Base-by-base conservation (phyloP, 1,284 basidiomycete genomes). In the Ceratorhiza oryzae-sativae region DNA sequence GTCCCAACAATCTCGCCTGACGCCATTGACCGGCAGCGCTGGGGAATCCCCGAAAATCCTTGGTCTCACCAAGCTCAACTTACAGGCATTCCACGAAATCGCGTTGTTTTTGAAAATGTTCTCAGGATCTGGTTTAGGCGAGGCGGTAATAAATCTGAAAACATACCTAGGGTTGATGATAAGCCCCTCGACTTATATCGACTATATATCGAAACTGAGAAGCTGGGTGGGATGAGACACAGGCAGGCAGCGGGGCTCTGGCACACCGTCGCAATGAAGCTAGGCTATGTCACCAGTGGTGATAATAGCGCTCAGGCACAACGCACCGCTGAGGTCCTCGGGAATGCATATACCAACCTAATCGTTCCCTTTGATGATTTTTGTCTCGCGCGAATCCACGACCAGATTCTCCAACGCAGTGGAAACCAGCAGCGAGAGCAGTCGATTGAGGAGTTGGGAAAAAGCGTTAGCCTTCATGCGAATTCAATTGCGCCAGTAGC, bases 221-320 rank as follows among this genome's bases (percentile, higher is more conserved):
- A 36, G 23, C 62, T 68, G 10, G 65, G 65, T 20, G 65, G 65
- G 15, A 36, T 41, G 51, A 53, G 58, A 18, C 56, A 68, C 18
- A 53, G 56, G 51, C 51, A 58, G 53, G 65, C 51, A 1, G 36
- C 65, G n/a, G 65, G 53, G 18, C 53, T 68, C 1, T 68, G 65
- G 65, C 65, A 53, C 39, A 25, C 58, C 2, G 65, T 68, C 55
- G 65, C 65, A 23, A 53, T 68, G 23, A 68, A 68, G 65, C 56
- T 68, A 53, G 65, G 65, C 13, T 68, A 68, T 41, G 65, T 68
- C 15, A 58, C 51, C 10, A 48, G 55, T 49, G 62, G 55, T 23
- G 51, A 68, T 46, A 58, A 68, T 41, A 53, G 58, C n/a, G 51
- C 51, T 9, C 65, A 68, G 30, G 32, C 58, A 1, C 36, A 23